Percentiles rank a stretch among this genome's conserved stretches.
Conservation (phyloP, 1,139 yeast species). For the Taphrina betulina region DNA sequence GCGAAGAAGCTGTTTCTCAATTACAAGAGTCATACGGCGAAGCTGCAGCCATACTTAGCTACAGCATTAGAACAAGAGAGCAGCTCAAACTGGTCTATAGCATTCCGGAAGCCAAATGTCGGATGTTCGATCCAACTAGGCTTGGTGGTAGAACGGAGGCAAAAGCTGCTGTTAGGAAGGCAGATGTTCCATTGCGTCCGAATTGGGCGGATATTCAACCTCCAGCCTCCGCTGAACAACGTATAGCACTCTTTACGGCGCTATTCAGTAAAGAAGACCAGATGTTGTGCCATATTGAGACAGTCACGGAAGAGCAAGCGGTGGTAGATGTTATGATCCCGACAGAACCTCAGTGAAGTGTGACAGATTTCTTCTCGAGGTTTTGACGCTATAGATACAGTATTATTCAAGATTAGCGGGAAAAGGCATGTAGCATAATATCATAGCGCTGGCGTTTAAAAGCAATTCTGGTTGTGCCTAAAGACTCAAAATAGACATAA, state of each 20-base stretch:
- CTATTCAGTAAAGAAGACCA: slow-evolving; percentile 3
- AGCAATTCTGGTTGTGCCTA: too few species aligned
- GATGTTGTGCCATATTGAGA: neutral
- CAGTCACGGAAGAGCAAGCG: too few species aligned
- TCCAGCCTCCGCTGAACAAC: slow-evolving; percentile 8
- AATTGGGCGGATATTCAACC: slow-evolving; percentile 12
- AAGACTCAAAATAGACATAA: too few species aligned
- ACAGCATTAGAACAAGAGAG: slow-evolving; percentile 14
- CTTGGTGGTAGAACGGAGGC: slow-evolving; percentile 28
- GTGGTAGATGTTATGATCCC: too few species aligned
- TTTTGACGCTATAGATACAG: too few species aligned
- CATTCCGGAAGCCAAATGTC: slow-evolving; percentile 34
- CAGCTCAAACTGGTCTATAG: slow-evolving; percentile 28
- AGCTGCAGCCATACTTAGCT: slow-evolving; percentile 25
- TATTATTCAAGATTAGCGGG: too few species aligned
- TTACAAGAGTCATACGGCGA: neutral
- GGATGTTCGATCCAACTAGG: slow-evolving; percentile 28
- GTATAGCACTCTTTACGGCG: neutral
- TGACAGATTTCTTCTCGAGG: too few species aligned
- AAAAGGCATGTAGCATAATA: too few species aligned
- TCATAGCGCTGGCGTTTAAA: too few species aligned
- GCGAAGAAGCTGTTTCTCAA: neutral
- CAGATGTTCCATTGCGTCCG: slow-evolving; percentile 1
- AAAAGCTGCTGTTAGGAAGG: slow-evolving; percentile 22
- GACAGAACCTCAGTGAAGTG: too few species aligned